Evolutionary conservation across 352 stramenopile species (phyloP), one percentile per base, ranked within the genome.

Genomic region (Elongisporangium senticosum): DNA sequence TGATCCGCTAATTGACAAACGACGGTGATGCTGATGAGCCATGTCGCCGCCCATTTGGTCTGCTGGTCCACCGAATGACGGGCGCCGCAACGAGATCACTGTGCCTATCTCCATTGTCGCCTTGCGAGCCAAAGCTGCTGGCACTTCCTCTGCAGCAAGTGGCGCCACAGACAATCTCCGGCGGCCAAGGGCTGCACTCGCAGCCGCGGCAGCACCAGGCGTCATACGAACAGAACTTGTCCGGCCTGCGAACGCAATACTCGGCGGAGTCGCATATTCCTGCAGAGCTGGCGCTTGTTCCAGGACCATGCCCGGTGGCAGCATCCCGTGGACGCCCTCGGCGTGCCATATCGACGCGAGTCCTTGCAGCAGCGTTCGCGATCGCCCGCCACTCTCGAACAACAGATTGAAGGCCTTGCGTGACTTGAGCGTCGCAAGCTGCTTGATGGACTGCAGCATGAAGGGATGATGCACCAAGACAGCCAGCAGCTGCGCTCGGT

Each of bases 321-420:
- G 48, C 11, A 90, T 26, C 0, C 66, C 76, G 33, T 80, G 58
- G 7, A 89, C 55, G 1, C 78, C 81, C 23, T 87, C 76, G 0
- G 72, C 70, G 10, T 80, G 69, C 78, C 78, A 90, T 62, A 89
- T 69, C 22, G 74, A 77, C 1, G 78, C 81, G 2, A 90, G 61
- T 0, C 78, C 77, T 54, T 91, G 81, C 3, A 91, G 60, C 6
- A 91, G 53, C 4, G 81, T 89, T 0, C 77, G 64, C 0, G 75
- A 82, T 55, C 87, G 89, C 13, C 64, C 72, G 7, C 70, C 74
- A 19, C 64, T 85, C 53, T 89, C 81, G 28, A 74, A 83, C 1
- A 91, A 49, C 0, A 88, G 54, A 3, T 67, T 75, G 3, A 87
- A 59, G 0, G 75, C 81, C 56, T 91, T 91, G 17, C 74, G 66